These are phyloP conservation scores for Fraxinus sp. DNA, from an alignment of 305 asterid genomes.

Conservation along the genomic window DNA sequence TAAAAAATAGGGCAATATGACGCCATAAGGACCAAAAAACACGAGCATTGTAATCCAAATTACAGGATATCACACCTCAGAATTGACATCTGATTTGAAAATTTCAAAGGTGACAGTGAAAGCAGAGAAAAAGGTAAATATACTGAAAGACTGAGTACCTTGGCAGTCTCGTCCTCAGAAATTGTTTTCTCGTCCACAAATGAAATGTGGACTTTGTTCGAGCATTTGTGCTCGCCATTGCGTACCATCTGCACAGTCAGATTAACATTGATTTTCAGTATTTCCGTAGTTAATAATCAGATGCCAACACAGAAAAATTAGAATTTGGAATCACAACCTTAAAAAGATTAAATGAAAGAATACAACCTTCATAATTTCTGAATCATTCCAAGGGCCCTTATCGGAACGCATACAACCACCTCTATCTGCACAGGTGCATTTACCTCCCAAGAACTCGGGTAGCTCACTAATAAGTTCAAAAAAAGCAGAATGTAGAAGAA, in stretches of 20 bases:
- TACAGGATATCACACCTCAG: neutral
- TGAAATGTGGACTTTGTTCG: conserved; percentile 36
- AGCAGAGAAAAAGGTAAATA: conserved; percentile 6
- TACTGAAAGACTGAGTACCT: conserved; percentile 37
- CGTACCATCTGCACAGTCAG: conserved; percentile 69
- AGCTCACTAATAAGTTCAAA: conserved; percentile 60
- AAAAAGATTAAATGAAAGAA: neutral
- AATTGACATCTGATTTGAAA: neutral
- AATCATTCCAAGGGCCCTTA: conserved; percentile 96
- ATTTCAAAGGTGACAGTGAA: neutral
- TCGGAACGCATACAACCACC: conserved; percentile 94
- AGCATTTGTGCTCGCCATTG: conserved; percentile 75
- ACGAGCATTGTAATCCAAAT: neutral
- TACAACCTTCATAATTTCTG: conserved; percentile 80
- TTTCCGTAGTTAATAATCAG: neutral
- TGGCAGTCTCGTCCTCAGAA: conserved; percentile 59
- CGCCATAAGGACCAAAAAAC: neutral
- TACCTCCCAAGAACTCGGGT: conserved; percentile 95
- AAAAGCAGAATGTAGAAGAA: neutral
- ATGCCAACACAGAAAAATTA: neutral
- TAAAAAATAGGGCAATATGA: conserved; percentile 6
- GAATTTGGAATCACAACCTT: neutral
- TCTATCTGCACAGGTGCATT: conserved; percentile 77
- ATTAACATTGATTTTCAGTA: conserved; percentile 24
- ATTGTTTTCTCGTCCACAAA: conserved; percentile 61